These are phyloP conservation scores for Aureoboletus auriporus DNA, from an alignment of 768 basidiomycete species.

Conservation along the genomic window DNA sequence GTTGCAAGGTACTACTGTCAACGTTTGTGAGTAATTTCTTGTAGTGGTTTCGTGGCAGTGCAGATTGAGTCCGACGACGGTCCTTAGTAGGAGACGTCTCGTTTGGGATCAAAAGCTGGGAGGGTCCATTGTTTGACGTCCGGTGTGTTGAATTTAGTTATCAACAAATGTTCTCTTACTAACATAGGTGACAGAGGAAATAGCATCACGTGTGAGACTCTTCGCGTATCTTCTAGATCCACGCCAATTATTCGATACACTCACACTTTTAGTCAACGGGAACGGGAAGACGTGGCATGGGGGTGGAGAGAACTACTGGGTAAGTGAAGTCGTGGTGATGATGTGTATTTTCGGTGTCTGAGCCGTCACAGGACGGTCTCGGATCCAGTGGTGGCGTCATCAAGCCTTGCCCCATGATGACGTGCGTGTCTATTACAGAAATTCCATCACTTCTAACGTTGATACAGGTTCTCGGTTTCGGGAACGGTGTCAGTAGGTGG, in stretches of 20 bases:
- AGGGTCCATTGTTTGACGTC: constrained; percentile 51
- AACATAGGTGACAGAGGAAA: constrained; percentile 36
- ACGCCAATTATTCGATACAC: neutral
- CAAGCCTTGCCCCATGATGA: constrained; percentile 40
- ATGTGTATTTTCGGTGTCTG: neutral
- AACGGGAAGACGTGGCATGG: constrained; percentile 40
- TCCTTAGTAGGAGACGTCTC: constrained; percentile 51
- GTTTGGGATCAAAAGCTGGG: constrained; percentile 52
- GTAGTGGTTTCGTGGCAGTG: neutral
- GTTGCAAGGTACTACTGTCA: constrained; percentile 49
- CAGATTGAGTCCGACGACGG: neutral
- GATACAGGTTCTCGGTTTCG: constrained; percentile 35
- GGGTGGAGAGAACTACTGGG: constrained; percentile 43
- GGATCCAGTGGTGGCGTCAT: constrained; percentile 10
- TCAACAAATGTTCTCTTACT: neutral
- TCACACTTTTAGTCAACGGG: constrained; percentile 31
- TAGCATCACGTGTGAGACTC: constrained; percentile 44
- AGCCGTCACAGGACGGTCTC: constrained; percentile 22
- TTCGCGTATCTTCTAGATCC: neutral
- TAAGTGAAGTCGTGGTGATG: constrained; percentile 4
- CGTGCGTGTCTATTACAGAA: constrained; percentile 16
- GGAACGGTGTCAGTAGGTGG: constrained; percentile 34
- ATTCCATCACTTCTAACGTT: neutral
- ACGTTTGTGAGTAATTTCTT: constrained; percentile 42
- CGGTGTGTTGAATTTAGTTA: constrained; percentile 30